Evolutionary conservation across 805 yeast genomes (phyloP).

Genomic region (Metschnikowia rubicola): DNA sequence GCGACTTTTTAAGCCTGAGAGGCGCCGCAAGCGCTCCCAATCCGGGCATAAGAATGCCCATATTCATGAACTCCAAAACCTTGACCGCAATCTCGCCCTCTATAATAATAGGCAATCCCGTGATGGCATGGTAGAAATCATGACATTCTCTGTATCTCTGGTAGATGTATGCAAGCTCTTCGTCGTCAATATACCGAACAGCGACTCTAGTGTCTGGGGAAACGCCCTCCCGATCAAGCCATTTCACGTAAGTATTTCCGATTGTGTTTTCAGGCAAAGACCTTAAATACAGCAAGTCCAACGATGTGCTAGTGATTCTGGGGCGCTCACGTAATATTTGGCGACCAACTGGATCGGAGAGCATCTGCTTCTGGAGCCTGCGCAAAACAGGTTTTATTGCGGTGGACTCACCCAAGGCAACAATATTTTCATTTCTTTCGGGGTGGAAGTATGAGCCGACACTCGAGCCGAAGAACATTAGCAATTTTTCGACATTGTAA

Average conservation of each 20-base stretch:
- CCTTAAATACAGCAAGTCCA: conserved; percentile 60
- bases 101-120: conserved; percentile 83
- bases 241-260: conserved; percentile 73
- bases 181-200: conserved; percentile 83
- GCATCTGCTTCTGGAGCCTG: conserved; percentile 66
- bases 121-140: conserved; percentile 91
- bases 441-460: conserved; percentile 76
- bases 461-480: conserved; percentile 71
- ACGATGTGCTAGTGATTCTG: conserved; percentile 67
- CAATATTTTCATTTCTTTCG: conserved; percentile 69
- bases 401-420: conserved; percentile 86
- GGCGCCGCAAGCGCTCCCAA: conserved; percentile 91
- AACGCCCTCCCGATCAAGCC: conserved; percentile 85
- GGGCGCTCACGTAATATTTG: conserved; percentile 77
- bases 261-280: conserved; percentile 63
- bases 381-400: conserved; percentile 68
- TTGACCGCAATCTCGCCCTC: conserved; percentile 97
- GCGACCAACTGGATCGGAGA: conserved; percentile 72
- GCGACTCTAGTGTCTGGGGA: conserved; percentile 91
- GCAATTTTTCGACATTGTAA: conserved; percentile 53
- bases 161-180: conserved; percentile 86
- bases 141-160: conserved; percentile 95
- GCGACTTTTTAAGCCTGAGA: conserved; percentile 60
- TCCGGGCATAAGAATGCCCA: conserved; percentile 94
- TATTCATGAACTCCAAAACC: conserved; percentile 85